Percentiles rank a stretch among this genome's conserved stretches.
Conservation (phyloP, 2,329 filamentous ascomycete species). For the Paecilomyces dactylethromorphus region DNA sequence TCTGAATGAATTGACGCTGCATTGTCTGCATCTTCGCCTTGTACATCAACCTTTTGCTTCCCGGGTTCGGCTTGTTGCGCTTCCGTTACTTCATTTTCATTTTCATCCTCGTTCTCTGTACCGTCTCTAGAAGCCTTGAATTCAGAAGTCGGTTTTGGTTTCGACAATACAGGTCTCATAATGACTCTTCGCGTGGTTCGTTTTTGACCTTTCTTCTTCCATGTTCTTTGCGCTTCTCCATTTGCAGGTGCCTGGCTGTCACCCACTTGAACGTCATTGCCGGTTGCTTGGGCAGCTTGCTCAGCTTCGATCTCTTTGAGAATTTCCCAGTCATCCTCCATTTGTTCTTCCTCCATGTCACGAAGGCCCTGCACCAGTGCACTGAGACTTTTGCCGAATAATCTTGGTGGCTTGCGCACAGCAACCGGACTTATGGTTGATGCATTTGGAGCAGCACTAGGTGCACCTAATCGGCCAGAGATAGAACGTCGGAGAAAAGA, state of each 20-base stretch:
- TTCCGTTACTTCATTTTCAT: slow-evolving; percentile 18
- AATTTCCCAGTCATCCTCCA: slow-evolving; percentile 39
- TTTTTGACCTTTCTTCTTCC: slow-evolving; percentile 46
- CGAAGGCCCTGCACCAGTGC: slow-evolving; percentile 32
- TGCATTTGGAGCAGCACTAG: slow-evolving; percentile 5
- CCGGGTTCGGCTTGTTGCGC: slow-evolving; percentile 15
- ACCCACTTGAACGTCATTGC: slow-evolving; percentile 22
- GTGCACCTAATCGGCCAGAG: slow-evolving; percentile 18
- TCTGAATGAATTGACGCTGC: slow-evolving; percentile 17
- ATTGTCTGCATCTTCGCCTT: slow-evolving; percentile 11
- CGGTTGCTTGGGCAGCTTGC: slow-evolving; percentile 10
- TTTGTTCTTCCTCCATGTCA: slow-evolving; percentile 34
- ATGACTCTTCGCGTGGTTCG: slow-evolving; percentile 38
- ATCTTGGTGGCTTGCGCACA: slow-evolving; percentile 26
- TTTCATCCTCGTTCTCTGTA: slow-evolving; percentile 11
- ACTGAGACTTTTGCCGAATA: slow-evolving; percentile 33
- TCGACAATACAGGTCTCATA: slow-evolving; percentile 35
- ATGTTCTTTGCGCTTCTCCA: slow-evolving; percentile 13
- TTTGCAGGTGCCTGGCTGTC: slow-evolving; percentile 27
- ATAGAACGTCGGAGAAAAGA: slow-evolving; percentile 34
- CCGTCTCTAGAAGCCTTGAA: slow-evolving; percentile 8
- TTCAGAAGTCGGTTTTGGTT: slow-evolving; percentile 21
- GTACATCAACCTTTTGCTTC: slow-evolving; percentile 6
- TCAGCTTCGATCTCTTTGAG: slow-evolving; percentile 38
- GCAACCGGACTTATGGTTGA: slow-evolving; percentile 31